Conservation (phyloP, 371 early-diverging fungal genomes). For the Blakeslea trispora region DNA sequence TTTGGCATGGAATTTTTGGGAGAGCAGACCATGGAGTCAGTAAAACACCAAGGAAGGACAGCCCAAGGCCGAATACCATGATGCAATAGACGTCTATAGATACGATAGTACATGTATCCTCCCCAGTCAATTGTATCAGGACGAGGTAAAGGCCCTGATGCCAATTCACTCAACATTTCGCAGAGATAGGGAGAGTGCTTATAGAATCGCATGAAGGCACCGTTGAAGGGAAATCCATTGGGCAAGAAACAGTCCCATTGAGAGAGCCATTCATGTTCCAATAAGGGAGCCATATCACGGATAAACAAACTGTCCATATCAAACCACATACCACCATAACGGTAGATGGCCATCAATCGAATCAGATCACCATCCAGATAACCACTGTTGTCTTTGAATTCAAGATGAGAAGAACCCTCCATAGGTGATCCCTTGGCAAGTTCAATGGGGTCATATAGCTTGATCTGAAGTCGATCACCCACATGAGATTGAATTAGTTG, state of each 20-base stretch:
- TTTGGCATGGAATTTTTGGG: slow-evolving; percentile 57
- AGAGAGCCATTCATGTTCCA: slow-evolving; percentile 55
- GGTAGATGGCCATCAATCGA: slow-evolving; percentile 50
- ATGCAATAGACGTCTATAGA: slow-evolving; percentile 47
- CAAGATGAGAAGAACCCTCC: slow-evolving; percentile 45
- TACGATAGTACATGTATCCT: slow-evolving; percentile 52
- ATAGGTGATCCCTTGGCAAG: slow-evolving; percentile 49
- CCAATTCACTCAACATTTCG: slow-evolving; percentile 54
- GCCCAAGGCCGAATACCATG: slow-evolving; percentile 52
- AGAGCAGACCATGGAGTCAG: slow-evolving; percentile 51
- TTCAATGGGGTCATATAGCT: slow-evolving; percentile 39
- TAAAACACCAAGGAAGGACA: slow-evolving; percentile 57
- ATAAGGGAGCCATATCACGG: slow-evolving; percentile 51
- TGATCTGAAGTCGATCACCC: slow-evolving; percentile 38
- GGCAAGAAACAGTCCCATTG: slow-evolving; percentile 64
- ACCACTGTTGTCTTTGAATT: slow-evolving; percentile 46
- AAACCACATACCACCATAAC: slow-evolving; percentile 61
- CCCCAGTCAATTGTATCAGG: slow-evolving; percentile 56
- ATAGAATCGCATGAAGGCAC: slow-evolving; percentile 57
- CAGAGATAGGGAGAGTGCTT: slow-evolving; percentile 53
- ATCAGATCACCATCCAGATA: slow-evolving; percentile 58
- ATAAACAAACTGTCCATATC: slow-evolving; percentile 59
- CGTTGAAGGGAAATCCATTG: slow-evolving; percentile 53
- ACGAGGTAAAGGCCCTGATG: slow-evolving; percentile 52
- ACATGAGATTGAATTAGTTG: slow-evolving; percentile 39